Conservation (phyloP, 352 stramenopile species). For the Globisporangium cystogenes region DNA sequence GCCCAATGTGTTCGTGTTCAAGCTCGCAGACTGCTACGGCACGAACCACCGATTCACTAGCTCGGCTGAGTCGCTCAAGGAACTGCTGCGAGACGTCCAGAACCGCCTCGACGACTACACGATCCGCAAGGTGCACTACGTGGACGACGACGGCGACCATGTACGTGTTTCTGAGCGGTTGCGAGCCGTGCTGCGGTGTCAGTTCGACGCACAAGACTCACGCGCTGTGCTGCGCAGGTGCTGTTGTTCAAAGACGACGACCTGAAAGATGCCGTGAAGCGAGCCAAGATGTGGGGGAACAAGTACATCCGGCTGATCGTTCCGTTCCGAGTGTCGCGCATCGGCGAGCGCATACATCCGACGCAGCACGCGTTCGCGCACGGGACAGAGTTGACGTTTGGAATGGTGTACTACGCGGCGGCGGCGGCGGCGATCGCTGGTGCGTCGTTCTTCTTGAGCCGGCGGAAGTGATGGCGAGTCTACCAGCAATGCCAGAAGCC, state of each 20-base stretch:
- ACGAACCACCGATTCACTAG: slow-evolving; percentile 85
- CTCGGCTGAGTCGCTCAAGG: slow-evolving; percentile 65
- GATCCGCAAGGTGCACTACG: slow-evolving; percentile 71
- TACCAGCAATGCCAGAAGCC: background rate
- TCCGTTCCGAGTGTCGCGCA: slow-evolving; percentile 31
- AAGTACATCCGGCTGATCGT: slow-evolving; percentile 81
- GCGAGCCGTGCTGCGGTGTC: background rate
- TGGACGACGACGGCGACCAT: slow-evolving; percentile 81
- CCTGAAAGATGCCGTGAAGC: slow-evolving; percentile 72
- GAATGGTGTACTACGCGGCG: slow-evolving; percentile 77
- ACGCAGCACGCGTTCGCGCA: slow-evolving; percentile 36
- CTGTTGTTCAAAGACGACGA: slow-evolving; percentile 77
- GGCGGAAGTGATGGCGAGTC: slow-evolving; percentile 34
- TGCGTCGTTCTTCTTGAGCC: slow-evolving; percentile 74
- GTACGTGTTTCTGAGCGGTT: background rate
- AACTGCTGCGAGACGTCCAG: slow-evolving; percentile 67
- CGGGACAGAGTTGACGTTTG: slow-evolving; percentile 44
- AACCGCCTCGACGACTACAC: slow-evolving; percentile 68
- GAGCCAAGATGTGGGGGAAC: slow-evolving; percentile 73
- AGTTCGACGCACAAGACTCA: background rate
- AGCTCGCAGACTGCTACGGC: slow-evolving; percentile 73
- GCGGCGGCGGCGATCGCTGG: slow-evolving; percentile 70
- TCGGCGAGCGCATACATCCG: slow-evolving; percentile 16
- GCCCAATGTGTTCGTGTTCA: slow-evolving; percentile 74
- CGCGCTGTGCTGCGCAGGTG: slow-evolving; percentile 25